Evolutionary conservation across 2,329 filamentous ascomycete species (phyloP).

Genomic region (Colletotrichum cordylinicola): DNA sequence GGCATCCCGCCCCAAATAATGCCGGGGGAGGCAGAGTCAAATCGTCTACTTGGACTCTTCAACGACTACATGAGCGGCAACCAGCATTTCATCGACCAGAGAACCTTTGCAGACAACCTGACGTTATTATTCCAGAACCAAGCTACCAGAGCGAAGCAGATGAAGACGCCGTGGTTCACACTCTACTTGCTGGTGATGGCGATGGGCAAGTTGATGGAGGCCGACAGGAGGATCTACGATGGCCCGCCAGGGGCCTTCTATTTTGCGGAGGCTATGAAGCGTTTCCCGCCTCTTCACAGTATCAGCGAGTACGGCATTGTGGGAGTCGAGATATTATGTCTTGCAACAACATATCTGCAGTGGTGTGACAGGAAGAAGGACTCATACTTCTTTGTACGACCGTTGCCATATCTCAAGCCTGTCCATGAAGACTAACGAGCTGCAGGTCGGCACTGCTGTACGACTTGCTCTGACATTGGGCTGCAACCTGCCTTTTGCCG

Average conservation of each 20-base stretch:
- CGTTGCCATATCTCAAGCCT: fast-evolving
- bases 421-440: neutral
- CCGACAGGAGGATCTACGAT: conserved; percentile 19
- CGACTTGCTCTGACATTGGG: conserved; percentile 31
- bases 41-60: conserved; percentile 27
- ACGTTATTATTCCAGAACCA: conserved; percentile 29
- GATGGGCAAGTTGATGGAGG: conserved; percentile 32
- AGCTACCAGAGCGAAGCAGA: conserved; percentile 19
- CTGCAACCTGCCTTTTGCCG: conserved; percentile 27
- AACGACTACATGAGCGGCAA: conserved; percentile 29
- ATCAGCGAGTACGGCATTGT: conserved; percentile 30
- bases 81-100: conserved; percentile 34
- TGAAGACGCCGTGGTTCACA: conserved; percentile 29
- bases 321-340: conserved; percentile 30
- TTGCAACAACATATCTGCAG: conserved; percentile 30
- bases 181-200: conserved; percentile 35
- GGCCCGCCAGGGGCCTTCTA: conserved; percentile 28
- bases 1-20: conserved; percentile 11
- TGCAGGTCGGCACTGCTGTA: conserved; percentile 29
- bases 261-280: conserved; percentile 30
- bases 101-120: conserved; percentile 29
- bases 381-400: conserved; percentile 30
- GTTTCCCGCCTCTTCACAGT: conserved; percentile 28
- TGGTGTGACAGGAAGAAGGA: conserved; percentile 34
- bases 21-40: conserved; percentile 24